phyloP scores from a whole-genome alignment of 2,329 filamentous ascomycete species.

The Nectriaceae sp. region DNA sequence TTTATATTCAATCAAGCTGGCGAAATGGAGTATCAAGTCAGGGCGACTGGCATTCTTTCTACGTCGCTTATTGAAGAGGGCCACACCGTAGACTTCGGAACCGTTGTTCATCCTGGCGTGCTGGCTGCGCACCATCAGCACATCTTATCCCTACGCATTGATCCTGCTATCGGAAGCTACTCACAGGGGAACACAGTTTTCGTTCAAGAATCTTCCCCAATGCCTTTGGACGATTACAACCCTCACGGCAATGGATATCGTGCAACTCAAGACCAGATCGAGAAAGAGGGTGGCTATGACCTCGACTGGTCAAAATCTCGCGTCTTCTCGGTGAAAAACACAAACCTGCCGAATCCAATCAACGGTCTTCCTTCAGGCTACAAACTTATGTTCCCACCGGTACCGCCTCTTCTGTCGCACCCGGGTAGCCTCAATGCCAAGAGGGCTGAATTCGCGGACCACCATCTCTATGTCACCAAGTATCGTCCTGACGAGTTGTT shows the following conservation, averaged over 20 bases:
- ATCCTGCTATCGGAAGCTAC: slow-evolving; percentile 40
- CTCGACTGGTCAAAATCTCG: slow-evolving; percentile 7
- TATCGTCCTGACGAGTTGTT: slow-evolving; percentile 61
- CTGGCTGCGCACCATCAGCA: slow-evolving; percentile 63
- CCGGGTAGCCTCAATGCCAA: slow-evolving; percentile 2
- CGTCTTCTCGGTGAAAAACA: slow-evolving; percentile 9
- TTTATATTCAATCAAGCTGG: neutral
- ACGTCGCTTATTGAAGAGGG: slow-evolving; percentile 8
- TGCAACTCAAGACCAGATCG: slow-evolving; percentile 1
- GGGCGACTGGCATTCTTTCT: slow-evolving; percentile 13
- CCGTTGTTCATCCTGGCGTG: slow-evolving; percentile 10
- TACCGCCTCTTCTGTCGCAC: slow-evolving; percentile 7
- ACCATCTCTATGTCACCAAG: slow-evolving; percentile 12
- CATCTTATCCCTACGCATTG: slow-evolving; percentile 69
- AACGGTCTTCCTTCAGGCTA: slow-evolving; percentile 4
- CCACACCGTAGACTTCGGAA: slow-evolving; percentile 17
- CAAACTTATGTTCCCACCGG: slow-evolving; percentile 8
- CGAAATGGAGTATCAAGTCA: neutral
- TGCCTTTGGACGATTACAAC: slow-evolving; percentile 9
- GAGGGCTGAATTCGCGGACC: slow-evolving; percentile 13
- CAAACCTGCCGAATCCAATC: slow-evolving; percentile 5
- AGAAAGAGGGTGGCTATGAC: slow-evolving; percentile 8
- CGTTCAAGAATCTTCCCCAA: slow-evolving; percentile 45
- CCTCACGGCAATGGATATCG: slow-evolving; percentile 10
- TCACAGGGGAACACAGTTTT: slow-evolving; percentile 44